These are phyloP conservation scores for Kodamaea anthophila DNA, from an alignment of 1,139 yeast species.

Conservation along the genomic window DNA sequence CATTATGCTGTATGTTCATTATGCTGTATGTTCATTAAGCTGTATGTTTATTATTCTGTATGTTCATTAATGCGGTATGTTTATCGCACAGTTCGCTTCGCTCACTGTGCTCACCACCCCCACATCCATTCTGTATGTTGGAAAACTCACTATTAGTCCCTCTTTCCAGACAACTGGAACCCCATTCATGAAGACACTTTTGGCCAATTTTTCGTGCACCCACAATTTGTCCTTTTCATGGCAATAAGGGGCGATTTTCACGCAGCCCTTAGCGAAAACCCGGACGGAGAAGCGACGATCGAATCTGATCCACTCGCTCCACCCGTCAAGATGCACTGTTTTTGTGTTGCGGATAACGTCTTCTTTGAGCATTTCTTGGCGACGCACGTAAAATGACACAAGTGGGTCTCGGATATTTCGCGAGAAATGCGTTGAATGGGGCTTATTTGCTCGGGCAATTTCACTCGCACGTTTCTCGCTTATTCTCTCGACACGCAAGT, in stretches of 20 bases:
- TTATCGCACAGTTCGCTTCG: too few relatives aligned
- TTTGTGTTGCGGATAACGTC: conserved; percentile 10
- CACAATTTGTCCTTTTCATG: conserved; percentile 10
- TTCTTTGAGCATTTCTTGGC: conserved; percentile 11
- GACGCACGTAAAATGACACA: neutral
- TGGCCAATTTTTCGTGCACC: neutral
- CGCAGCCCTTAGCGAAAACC: conserved; percentile 9
- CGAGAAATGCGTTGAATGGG: too few relatives aligned
- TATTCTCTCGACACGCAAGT: neutral
- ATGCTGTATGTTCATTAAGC: too few relatives aligned
- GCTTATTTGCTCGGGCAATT: neutral
- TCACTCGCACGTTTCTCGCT: neutral
- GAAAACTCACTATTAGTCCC: conserved; percentile 3
- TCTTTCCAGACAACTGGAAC: conserved; percentile 2
- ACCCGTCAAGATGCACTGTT: conserved; percentile 6
- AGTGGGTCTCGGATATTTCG: too few relatives aligned
- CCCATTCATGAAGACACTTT: neutral
- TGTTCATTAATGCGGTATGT: too few relatives aligned
- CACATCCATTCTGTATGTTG: conserved; percentile 1
- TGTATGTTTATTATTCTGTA: too few relatives aligned
- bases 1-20: too few relatives aligned
- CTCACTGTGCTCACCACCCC: conserved; percentile 3
- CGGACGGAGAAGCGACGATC: conserved; percentile 28
- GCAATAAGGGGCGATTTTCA: conserved; percentile 17
- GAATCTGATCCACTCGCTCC: conserved; percentile 24